phyloP scores from a whole-genome alignment of 2,329 filamentous ascomycete genomes.

The Juglanconis oblonga region DNA sequence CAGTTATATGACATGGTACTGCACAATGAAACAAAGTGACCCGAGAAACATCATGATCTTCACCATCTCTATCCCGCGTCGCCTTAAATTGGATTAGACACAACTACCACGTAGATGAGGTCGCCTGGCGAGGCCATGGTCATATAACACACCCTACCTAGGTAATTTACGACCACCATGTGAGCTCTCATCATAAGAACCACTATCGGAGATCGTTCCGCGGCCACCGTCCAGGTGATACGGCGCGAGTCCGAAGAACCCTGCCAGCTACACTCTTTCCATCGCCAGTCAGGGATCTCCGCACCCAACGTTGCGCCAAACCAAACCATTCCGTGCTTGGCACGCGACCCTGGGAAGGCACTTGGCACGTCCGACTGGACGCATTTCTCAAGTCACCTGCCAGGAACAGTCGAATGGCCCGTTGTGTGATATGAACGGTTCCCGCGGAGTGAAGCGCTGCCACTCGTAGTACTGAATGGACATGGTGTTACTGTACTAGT shows the following conservation, averaged over 20 bases:
- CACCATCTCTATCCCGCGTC: too few relatives aligned
- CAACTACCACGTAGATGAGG: too few relatives aligned
- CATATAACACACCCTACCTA: too few relatives aligned
- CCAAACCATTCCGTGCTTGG: constrained; percentile 1
- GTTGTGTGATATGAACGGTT: background rate
- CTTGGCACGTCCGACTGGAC: background rate
- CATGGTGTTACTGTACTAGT: background rate
- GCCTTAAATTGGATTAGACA: too few relatives aligned
- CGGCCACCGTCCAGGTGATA: too few relatives aligned
- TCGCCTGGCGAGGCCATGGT: too few relatives aligned
- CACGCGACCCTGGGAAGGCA: background rate
- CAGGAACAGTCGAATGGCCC: background rate
- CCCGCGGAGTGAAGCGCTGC: background rate
- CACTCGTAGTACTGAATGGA: background rate
- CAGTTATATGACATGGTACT: too few relatives aligned
- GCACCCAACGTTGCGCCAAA: background rate
- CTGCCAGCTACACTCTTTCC: background rate
- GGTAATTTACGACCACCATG: too few relatives aligned
- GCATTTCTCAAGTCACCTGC: background rate
- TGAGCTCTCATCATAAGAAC: too few relatives aligned
- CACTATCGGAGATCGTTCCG: too few relatives aligned
- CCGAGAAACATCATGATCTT: too few relatives aligned
- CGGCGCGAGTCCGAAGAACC: background rate
- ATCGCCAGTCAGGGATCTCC: background rate
- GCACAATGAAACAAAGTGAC: too few relatives aligned